Evolutionary conservation across 805 yeast genomes (phyloP), one percentile per base, ranked within the genome.

Genomic region (Myxozyma neglecta): DNA sequence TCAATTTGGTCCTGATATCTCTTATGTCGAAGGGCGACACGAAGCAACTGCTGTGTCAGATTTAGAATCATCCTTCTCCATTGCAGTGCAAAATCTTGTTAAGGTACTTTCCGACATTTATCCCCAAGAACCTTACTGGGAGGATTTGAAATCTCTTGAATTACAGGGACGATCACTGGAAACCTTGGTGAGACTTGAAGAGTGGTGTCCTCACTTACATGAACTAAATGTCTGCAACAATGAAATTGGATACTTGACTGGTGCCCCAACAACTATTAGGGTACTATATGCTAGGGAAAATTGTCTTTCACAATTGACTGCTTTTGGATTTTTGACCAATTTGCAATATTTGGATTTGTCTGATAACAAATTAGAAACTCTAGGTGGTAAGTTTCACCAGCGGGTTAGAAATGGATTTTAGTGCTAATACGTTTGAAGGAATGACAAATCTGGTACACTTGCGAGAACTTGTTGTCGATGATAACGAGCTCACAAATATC

Each of bases 331-430:
- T 37, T 74, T 78, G 63, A 70, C 65, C n/a, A 80, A 81, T 59
- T 70, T 83, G 29, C 83, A 79, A 59, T 66, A 69, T 18, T 71
- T 83, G 53, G 70, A 79, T 67, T 72, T 79, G 5, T 70, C 81
- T 1, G 63, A 67, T 57, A 83, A 83, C 64, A 56, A 66, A 16
- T 68, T 82, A 50, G 70, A 65, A 6, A 73, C 71, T 11, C 70
- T 80, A 46, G 70, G 75, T 24, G 75, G 77, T 45, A 51, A 13
- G 55, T 40, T 6, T 3, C 32, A 35, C 4, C 16, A 11, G 8
- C 1, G 7, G 9, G 7, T 7, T n/a, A 18, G 42, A 53, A 10
- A 13, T 6, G 1, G 49, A 42, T 7, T 35, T 1, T 18, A 7
- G 39, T 34, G 37, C 55, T 59, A 51, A 59, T 40, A 9, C 9